Percentiles rank a stretch among this genome's conserved stretches.
phyloP scores from a whole-genome alignment of 768 basidiomycete genomes.

The Mycena chlorophos region DNA sequence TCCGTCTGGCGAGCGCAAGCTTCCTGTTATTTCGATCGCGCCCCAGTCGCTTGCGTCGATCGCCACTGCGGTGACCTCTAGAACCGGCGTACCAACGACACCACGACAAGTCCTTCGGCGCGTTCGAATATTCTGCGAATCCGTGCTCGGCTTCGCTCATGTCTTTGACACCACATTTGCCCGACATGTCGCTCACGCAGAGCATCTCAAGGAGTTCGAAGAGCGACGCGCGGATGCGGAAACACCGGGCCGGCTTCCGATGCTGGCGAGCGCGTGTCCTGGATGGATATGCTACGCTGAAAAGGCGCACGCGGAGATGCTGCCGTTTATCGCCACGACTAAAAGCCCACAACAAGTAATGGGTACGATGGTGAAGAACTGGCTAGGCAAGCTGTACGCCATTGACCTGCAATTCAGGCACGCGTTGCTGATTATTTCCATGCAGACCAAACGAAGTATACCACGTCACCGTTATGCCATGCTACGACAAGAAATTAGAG shows the following conservation, averaged over 20 bases:
- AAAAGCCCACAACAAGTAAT: constrained; percentile 95
- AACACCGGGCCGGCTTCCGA: constrained; percentile 59
- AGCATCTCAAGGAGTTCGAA: constrained; percentile 78
- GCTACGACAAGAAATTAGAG: constrained; percentile 99
- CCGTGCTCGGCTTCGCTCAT: constrained; percentile 71
- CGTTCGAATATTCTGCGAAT: constrained; percentile 66
- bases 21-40: constrained; percentile 83
- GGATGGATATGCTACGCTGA: constrained; percentile 99
- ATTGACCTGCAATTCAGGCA: background rate
- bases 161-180: constrained; percentile 96
- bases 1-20: constrained; percentile 41
- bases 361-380: constrained; percentile 90
- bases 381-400: constrained; percentile 77
- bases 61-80: constrained; percentile 57
- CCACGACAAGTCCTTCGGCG: constrained; percentile 66
- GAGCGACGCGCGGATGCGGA: constrained; percentile 56
- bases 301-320: constrained; percentile 91
- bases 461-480: constrained; percentile 98
- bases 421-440: constrained; percentile 3
- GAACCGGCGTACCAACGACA: constrained; percentile 44
- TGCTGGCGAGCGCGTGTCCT: constrained; percentile 95
- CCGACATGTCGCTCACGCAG: constrained; percentile 78
- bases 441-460: constrained; percentile 84
- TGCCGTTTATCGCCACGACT: constrained; percentile 84
- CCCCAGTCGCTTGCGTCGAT: constrained; percentile 87